These are phyloP conservation scores for Escallonia rubra DNA, from an alignment of 129 eudicot genomes.

Conservation along the genomic window DNA sequence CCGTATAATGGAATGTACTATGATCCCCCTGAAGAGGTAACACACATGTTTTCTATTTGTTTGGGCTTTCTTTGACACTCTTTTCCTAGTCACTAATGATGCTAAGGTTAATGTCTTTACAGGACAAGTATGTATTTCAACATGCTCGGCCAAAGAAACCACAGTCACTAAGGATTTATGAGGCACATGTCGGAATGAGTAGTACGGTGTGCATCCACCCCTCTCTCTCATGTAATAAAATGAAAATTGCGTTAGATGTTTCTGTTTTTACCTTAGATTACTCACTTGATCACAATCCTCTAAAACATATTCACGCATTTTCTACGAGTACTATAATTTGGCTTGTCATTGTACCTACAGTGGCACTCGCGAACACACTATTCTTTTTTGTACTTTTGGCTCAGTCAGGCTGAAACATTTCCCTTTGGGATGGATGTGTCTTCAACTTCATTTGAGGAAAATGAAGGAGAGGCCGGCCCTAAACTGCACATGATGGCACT, in stretches of 20 bases:
- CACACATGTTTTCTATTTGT: not conserved
- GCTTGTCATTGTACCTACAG: too few species aligned
- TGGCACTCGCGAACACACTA: too few species aligned
- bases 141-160: slow-evolving; percentile 94
- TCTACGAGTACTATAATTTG: too few species aligned
- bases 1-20: slow-evolving; percentile 95
- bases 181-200: slow-evolving; percentile 99
- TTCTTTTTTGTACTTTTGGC: too few species aligned
- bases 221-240: slow-evolving; percentile 23
- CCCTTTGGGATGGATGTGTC: too few species aligned
- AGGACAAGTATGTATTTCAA: slow-evolving; percentile 79
- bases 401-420: too few species aligned
- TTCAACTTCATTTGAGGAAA: too few species aligned
- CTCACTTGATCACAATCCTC: too few species aligned
- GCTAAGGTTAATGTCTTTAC: slow-evolving; percentile 19
- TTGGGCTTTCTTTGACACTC: not conserved
- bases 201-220: slow-evolving; percentile 64
- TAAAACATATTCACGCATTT: too few species aligned
- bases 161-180: slow-evolving; percentile 85
- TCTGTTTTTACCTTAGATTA: not conserved
- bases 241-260: not conserved
- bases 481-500: too few species aligned
- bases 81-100: slow-evolving; percentile 8
- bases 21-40: slow-evolving; percentile 98
- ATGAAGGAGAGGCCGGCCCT: too few species aligned